phyloP scores from a whole-genome alignment of 2,329 filamentous ascomycete genomes.

The Penicillium sp. region DNA sequence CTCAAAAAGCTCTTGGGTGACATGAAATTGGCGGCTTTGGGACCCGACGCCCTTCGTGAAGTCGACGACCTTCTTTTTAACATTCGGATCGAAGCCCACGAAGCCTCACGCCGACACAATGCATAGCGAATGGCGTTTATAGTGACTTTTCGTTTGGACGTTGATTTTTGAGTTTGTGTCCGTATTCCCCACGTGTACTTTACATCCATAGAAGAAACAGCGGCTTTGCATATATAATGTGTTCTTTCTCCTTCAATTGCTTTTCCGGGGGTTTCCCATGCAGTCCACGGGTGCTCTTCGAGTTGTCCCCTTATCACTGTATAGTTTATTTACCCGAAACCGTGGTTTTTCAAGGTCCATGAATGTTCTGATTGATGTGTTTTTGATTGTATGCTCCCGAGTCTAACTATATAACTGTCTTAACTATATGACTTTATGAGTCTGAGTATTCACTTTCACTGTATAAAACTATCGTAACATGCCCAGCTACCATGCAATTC shows the following conservation, averaged over 20 bases:
- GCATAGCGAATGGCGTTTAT: conserved; percentile 39
- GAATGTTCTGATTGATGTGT: neutral
- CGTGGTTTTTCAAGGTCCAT: too few relatives aligned
- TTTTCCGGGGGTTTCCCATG: neutral
- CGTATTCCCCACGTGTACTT: conserved; percentile 21
- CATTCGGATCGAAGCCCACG: conserved; percentile 67
- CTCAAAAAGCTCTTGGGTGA: conserved; percentile 56
- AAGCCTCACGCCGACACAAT: conserved; percentile 57
- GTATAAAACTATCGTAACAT: neutral
- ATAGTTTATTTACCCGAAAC: neutral
- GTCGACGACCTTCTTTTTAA: conserved; percentile 78
- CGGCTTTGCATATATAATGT: neutral
- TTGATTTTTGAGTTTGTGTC: conserved; percentile 4
- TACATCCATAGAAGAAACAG: conserved; percentile 12
- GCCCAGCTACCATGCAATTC: neutral
- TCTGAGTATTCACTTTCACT: neutral
- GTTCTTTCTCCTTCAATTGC: neutral
- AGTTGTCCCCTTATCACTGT: neutral
- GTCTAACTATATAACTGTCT: neutral
- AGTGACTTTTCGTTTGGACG: conserved; percentile 5
- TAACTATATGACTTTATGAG: neutral
- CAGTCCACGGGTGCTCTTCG: neutral
- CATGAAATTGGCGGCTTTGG: conserved; percentile 57
- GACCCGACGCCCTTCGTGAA: conserved; percentile 61
- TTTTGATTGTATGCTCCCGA: neutral